These are phyloP conservation scores for Epichloe sp. DNA, from an alignment of 2,329 filamentous ascomycete species.

Conservation along the genomic window DNA sequence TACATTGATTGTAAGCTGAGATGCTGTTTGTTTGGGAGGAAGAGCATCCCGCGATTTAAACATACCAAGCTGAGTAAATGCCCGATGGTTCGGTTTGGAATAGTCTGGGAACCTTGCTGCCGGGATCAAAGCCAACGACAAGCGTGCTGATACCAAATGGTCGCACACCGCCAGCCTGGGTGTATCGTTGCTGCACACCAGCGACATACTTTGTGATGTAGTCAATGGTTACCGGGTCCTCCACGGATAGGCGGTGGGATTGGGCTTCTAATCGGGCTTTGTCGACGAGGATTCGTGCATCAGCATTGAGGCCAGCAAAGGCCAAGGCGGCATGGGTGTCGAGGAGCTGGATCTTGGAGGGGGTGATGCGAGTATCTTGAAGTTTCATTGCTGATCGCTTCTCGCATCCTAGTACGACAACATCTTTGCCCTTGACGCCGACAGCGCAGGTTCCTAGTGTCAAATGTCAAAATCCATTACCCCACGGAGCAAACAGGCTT, in stretches of 20 bases:
- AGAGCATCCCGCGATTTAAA: background rate
- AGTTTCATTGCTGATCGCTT: conserved; percentile 99
- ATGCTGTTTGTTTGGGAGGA: conserved; percentile 8
- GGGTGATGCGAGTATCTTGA: conserved; percentile 97
- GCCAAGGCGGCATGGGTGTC: conserved; percentile 94
- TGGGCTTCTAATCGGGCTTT: conserved; percentile 96
- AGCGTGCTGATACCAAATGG: conserved; percentile 98
- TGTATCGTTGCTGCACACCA: conserved; percentile 96
- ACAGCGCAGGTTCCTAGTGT: conserved; percentile 82
- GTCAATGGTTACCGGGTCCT: conserved; percentile 94
- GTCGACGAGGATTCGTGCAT: conserved; percentile 95
- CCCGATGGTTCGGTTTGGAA: conserved; percentile 99
- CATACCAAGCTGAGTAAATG: conserved; percentile 95
- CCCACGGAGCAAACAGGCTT: conserved; percentile 1
- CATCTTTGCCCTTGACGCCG: conserved; percentile 86
- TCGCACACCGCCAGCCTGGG: conserved; percentile 92
- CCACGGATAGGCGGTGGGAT: conserved; percentile 90
- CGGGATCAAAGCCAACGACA: conserved; percentile 96
- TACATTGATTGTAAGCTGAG: conserved; percentile 22
- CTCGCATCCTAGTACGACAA: conserved; percentile 94
- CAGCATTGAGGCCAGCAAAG: conserved; percentile 93
- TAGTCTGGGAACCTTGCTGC: conserved; percentile 73
- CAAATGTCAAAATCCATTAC: conserved; percentile 9
- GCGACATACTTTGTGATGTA: conserved; percentile 99
- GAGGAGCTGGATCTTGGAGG: conserved; percentile 89